Base-by-base conservation (phyloP, 352 stramenopile species). In the Globisporangium spiculum region DNA sequence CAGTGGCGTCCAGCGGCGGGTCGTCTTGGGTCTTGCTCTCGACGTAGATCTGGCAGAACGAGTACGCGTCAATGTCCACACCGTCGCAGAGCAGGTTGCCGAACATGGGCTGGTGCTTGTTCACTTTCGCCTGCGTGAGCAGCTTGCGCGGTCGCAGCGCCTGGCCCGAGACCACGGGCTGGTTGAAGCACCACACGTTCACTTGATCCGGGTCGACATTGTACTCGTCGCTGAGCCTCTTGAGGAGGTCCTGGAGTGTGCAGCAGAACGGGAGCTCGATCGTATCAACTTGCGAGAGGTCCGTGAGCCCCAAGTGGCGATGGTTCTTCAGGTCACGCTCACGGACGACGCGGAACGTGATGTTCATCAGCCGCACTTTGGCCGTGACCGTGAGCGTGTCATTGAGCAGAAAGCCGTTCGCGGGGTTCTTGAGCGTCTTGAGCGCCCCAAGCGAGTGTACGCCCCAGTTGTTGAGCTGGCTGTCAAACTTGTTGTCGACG, bases 41-140 rank as follows among this genome's bases (percentile, higher is more conserved):
- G 12, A 93, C 72, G 68, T 92, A 92, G 32, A 92, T 78, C 62
- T 92, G 77, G 57, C 83, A 91, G 68, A 89, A 88, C 48, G 85
- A 93, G 74, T 94, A 94, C 6, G 87, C 85, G 59, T 93, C 87
- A 61, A 94, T 91, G 70, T 94, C 87, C 24, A 91, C 80, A 41
- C 87, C 87, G 52, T 94, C 87, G 54, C 77, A 83, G 5, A 94
- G 79, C 62, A 91, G 57, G 41, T 81, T 78, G 14, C 85, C 83
- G 70, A 94, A 94, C 27, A 93, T 77, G 9, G 85, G 81, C 26
- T 71, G 74, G 7, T 81, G 65, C 60, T 72, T 72, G 36, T 81
- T 72, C 60, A 76, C 66, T 32, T 75, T 74, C n/a, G 74, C 50
- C 7, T 72, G 80, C 8, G 78, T 87, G 27, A 94, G 79, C 22